phyloP scores from a whole-genome alignment of 1,284 basidiomycete species.

The Puccinia hordei region DNA sequence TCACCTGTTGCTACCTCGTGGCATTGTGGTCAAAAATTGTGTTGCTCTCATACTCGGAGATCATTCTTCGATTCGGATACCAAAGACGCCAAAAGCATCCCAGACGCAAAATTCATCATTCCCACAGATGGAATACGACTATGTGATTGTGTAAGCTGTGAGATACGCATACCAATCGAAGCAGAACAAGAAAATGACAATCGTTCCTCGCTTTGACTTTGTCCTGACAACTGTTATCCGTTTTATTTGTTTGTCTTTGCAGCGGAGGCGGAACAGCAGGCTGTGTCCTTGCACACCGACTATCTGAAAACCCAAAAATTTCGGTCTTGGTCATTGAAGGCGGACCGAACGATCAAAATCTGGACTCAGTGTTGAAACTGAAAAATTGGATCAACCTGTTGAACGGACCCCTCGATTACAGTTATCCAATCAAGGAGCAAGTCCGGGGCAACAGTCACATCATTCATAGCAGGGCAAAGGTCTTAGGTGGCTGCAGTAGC shows the following conservation, averaged over 20 bases:
- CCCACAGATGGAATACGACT: constrained; percentile 25
- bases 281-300: constrained; percentile 59
- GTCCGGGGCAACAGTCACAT: constrained; percentile 60
- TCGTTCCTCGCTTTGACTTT: too few species aligned
- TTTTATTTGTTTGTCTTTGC: neutral
- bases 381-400: constrained; percentile 59
- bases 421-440: constrained; percentile 58
- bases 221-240: too few species aligned
- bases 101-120: neutral
- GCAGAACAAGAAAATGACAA: neutral
- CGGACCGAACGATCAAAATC: constrained; percentile 57
- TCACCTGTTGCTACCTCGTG: neutral
- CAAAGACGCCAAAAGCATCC: neutral
- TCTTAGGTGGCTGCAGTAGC: constrained; percentile 59
- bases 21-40: too few species aligned
- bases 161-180: neutral
- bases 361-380: constrained; percentile 57
- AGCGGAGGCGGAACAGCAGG: constrained; percentile 57
- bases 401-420: constrained; percentile 59
- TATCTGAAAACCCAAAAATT: constrained; percentile 58
- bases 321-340: constrained; percentile 60
- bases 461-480: constrained; percentile 58
- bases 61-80: neutral
- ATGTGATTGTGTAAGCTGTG: constrained; percentile 16
- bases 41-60: too few species aligned